A percentile compares a stretch with the other conserved stretches of the same genome.
phyloP scores from a whole-genome alignment of 352 stramenopile species.

The Globisporangium emineosum region DNA sequence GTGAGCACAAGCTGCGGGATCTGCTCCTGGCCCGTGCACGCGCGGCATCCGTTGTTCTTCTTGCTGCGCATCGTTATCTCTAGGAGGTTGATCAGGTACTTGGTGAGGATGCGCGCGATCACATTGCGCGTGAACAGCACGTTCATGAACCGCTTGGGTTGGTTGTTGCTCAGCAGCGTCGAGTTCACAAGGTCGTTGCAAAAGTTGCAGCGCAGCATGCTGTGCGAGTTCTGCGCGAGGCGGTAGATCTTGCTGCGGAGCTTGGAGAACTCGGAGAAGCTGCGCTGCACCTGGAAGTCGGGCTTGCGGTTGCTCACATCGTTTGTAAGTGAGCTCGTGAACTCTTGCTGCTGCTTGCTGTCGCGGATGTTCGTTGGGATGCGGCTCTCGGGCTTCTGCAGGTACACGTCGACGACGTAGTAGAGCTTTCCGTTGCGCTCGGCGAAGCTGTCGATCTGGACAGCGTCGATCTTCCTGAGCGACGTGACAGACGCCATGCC shows the following conservation, averaged over 20 bases:
- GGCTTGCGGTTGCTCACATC: not conserved
- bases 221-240: conserved; percentile 4
- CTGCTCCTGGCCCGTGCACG: conserved; percentile 7
- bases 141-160: conserved; percentile 12
- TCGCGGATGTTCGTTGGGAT: conserved; percentile 7
- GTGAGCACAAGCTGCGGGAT: conserved; percentile 12
- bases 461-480: conserved; percentile 4
- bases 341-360: not conserved
- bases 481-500: conserved; percentile 4
- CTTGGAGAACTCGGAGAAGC: conserved; percentile 11
- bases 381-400: conserved; percentile 7
- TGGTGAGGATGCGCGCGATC: not conserved
- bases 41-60: conserved; percentile 11
- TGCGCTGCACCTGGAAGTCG: conserved; percentile 11
- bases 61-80: conserved; percentile 12
- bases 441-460: conserved; percentile 3
- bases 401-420: conserved; percentile 13
- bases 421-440: not conserved
- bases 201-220: conserved; percentile 6
- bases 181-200: conserved; percentile 9
- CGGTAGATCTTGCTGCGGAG: conserved; percentile 8
- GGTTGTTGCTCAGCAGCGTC: conserved; percentile 4
- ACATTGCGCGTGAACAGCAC: conserved; percentile 2
- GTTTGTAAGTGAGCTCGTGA: not conserved
- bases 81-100: not conserved